phyloP scores from a whole-genome alignment of 2,329 filamentous ascomycete genomes.

The Penicillium sp. region DNA sequence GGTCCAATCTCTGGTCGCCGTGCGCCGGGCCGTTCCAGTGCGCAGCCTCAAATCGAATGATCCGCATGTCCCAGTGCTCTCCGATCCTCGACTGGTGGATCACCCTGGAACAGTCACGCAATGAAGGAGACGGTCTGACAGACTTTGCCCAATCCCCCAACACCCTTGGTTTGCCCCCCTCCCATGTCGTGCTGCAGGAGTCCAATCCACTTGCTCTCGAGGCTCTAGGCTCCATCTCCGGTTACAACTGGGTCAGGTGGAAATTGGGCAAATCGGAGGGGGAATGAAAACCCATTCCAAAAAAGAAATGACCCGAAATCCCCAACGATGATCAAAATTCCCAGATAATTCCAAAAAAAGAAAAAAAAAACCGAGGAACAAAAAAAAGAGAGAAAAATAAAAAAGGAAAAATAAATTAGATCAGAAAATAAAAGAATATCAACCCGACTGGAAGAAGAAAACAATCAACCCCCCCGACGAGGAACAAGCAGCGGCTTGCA shows the following conservation, averaged over 20 bases:
- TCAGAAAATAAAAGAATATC: neutral
- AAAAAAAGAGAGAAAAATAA: conserved; percentile 2
- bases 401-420: conserved; percentile 5
- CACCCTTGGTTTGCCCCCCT: conserved; percentile 11
- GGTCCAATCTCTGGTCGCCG: conserved; percentile 29
- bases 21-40: conserved; percentile 44
- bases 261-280: neutral
- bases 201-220: conserved; percentile 30
- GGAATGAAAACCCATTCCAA: neutral
- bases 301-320: too few species aligned
- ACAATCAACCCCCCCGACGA: too few species aligned
- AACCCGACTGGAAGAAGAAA: too few species aligned
- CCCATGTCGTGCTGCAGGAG: conserved; percentile 28
- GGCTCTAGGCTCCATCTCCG: conserved; percentile 33
- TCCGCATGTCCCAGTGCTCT: conserved; percentile 34
- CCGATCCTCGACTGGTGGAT: conserved; percentile 29
- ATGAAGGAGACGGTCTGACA: conserved; percentile 23
- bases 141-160: conserved; percentile 29
- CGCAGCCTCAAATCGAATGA: conserved; percentile 38
- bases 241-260: conserved; percentile 7
- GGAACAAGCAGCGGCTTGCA: too few species aligned
- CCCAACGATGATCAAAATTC: too few species aligned
- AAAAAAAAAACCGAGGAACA: neutral
- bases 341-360: neutral
- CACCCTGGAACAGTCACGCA: conserved; percentile 14